Evolutionary conservation across 2,329 filamentous ascomycete genomes (phyloP).

Genomic region (Aspergillus nomiae): DNA sequence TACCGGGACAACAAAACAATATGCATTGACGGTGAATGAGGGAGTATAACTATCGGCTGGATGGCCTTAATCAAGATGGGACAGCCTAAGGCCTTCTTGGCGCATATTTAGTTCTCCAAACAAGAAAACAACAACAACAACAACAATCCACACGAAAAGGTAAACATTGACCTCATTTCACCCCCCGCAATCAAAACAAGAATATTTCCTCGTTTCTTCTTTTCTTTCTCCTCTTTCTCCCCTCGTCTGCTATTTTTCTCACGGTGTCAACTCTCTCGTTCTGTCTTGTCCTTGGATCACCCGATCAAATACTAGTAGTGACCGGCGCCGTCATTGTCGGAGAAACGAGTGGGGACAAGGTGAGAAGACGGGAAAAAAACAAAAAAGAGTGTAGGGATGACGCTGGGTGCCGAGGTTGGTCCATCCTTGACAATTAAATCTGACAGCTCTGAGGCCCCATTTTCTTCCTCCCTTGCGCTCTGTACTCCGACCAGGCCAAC

Average conservation of each 20-base stretch:
- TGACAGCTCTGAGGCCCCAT: not conserved
- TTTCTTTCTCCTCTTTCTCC: not conserved
- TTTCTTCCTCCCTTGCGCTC: conserved; percentile 12
- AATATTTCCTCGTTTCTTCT: not conserved
- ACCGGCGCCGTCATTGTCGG: not conserved
- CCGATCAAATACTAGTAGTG: not conserved
- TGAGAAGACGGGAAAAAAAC: not conserved
- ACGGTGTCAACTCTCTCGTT: not conserved
- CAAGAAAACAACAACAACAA: not conserved
- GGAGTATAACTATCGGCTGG: not conserved
- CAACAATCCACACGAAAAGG: not conserved
- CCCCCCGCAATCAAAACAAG: not conserved
- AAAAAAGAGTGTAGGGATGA: conserved; percentile 2
- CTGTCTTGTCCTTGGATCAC: not conserved
- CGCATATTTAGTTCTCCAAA: conserved; percentile 3
- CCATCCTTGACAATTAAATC: not conserved
- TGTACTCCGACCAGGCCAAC: not conserved
- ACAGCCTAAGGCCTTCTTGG: conserved; percentile 1
- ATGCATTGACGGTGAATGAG: not conserved
- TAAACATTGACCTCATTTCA: not conserved
- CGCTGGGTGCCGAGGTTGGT: conserved; percentile 5
- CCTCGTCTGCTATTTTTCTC: not conserved
- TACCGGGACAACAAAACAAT: not conserved
- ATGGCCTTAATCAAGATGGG: not conserved
- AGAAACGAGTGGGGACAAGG: not conserved